Evolutionary conservation across 1,284 basidiomycete genomes (phyloP), one percentile per base, ranked within the genome.

Genomic region (Ceratobasidium sp.): DNA sequence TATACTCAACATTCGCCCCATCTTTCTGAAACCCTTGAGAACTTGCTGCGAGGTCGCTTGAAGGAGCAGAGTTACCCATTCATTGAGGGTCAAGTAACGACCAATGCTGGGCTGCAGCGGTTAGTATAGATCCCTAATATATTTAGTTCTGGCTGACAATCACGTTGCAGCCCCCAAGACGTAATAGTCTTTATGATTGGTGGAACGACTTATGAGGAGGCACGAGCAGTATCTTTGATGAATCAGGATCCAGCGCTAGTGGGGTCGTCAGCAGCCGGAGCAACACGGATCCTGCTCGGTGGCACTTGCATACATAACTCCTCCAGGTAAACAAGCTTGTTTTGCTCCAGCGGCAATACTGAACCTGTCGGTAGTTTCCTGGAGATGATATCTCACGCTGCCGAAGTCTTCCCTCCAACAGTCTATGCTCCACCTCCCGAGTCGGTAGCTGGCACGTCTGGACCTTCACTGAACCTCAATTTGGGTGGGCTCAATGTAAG

Each of bases 1-100:
- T 99, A 99, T 82, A 99, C 97, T 75, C 98, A 99, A 82, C 98
- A 99, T 82, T 93, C 92, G 17, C 98, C 98, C 10, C 96, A 98
- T 83, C 86, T 99, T 2, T 91, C 93, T 0, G 91, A 98, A 82
- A 99, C 97, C 5, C 85, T 99, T 26, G 98, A 99, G 82, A 89
- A 94, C 75, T 85, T 99, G 1, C 89, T 98, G 81, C 95, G 91
- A 81, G 97, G 96, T 15, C 88, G 94, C 63, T 83, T 99, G 78
- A 91, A 90, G 79, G 97, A 99, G 79, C 89, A 90, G 1, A 95
- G 91, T 78, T 97, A 99, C 84, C 97, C 98, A 0, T 99, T 96
- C 86, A 81, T 96, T 13, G 80, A 79, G n/a, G 66, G 58, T 35
- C 65, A 66, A 20, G 56, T 42, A n/a, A 58, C 75, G 33, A 77